These are phyloP conservation scores for Phytophthora boehmeriae DNA, from an alignment of 352 stramenopile species.

Conservation along the genomic window DNA sequence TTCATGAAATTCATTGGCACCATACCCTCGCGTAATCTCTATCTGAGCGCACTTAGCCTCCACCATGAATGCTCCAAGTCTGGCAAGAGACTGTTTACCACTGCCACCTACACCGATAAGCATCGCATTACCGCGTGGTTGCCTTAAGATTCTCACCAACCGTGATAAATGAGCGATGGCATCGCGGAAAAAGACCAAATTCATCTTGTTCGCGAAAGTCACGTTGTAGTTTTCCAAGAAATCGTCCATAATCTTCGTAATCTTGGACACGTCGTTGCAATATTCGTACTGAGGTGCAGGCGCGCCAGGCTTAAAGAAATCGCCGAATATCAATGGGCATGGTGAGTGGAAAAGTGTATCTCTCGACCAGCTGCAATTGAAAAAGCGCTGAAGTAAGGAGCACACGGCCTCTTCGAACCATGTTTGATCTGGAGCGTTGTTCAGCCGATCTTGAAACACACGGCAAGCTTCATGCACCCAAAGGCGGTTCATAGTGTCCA, in stretches of 20 bases:
- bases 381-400: slow-evolving; percentile 76
- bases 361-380: slow-evolving; percentile 77
- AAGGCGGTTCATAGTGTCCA: slow-evolving; percentile 86
- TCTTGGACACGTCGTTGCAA: slow-evolving; percentile 77
- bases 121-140: slow-evolving; percentile 95
- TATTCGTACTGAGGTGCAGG: slow-evolving; percentile 86
- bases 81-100: slow-evolving; percentile 93
- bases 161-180: slow-evolving; percentile 91
- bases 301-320: slow-evolving; percentile 90
- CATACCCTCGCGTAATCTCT: slow-evolving; percentile 93
- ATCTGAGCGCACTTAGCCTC: slow-evolving; percentile 93
- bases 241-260: slow-evolving; percentile 91
- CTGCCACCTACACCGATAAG: slow-evolving; percentile 94
- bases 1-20: slow-evolving; percentile 91
- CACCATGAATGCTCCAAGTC: slow-evolving; percentile 91
- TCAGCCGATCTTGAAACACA: slow-evolving; percentile 95
- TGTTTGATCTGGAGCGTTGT: slow-evolving; percentile 83
- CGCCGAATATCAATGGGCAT: slow-evolving; percentile 91
- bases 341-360: slow-evolving; percentile 89
- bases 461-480: slow-evolving; percentile 93
- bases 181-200: slow-evolving; percentile 96
- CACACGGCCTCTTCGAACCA: slow-evolving; percentile 93
- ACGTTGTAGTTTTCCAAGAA: slow-evolving; percentile 96
- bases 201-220: slow-evolving; percentile 94
- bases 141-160: slow-evolving; percentile 90